A percentile compares a stretch with the other conserved stretches of the same genome.
Conservation (phyloP, 306 rosid species). For the Prunus padus region DNA sequence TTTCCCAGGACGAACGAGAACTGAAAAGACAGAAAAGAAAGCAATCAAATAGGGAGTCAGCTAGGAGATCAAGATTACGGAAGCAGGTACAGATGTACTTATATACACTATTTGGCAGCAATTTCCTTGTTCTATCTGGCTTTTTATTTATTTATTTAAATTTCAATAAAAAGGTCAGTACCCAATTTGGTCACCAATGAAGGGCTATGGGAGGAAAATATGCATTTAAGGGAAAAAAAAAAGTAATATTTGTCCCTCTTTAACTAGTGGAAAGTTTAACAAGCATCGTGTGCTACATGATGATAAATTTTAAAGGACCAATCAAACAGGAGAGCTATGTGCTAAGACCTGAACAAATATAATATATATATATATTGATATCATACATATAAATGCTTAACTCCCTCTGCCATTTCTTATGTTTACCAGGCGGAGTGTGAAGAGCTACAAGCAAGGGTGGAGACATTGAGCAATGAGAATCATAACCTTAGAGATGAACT, state of each 20-base stretch:
- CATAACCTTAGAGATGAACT: conserved; percentile 71
- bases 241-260: neutral
- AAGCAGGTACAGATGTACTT: conserved; percentile 64
- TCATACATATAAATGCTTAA: neutral
- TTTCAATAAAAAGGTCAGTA: too few species aligned
- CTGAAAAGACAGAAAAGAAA: conserved; percentile 93
- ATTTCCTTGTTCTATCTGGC: neutral
- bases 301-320: neutral
- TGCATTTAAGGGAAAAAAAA: neutral
- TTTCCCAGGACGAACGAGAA: conserved; percentile 88
- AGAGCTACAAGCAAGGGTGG: conserved; percentile 86
- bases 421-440: conserved; percentile 87
- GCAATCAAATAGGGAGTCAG: conserved; percentile 97
- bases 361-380: neutral
- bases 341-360: neutral
- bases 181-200: neutral
- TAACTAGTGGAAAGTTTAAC: neutral
- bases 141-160: neutral
- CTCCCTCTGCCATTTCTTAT: conserved; percentile 9
- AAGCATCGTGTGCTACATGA: neutral
- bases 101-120: neutral
- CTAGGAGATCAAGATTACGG: conserved; percentile 96
- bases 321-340: neutral
- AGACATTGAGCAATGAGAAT: conserved; percentile 70
- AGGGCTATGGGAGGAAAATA: neutral